Evolutionary conservation across 164 flowering plant genomes (phyloP), one percentile per base, ranked within the genome.

Genomic region (Liriodendron chinense): DNA sequence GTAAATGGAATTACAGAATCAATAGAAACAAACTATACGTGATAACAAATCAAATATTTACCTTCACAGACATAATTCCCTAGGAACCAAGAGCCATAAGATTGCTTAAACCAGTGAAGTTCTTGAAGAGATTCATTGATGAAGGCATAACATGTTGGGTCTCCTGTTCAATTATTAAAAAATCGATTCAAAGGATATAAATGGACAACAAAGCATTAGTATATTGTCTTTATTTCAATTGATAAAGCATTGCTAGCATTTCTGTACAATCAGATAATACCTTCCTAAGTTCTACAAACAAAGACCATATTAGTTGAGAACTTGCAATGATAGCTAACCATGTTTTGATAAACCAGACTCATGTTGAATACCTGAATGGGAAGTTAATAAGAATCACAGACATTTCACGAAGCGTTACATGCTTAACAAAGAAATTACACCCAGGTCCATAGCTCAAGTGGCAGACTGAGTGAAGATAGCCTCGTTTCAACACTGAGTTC

Each of bases 61-160:
- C 98, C 98, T 92, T 95, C 89, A 80, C 84, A 85, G 70, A 90
- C 90, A 84, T 90, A 93, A 78, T 93, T 89, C 18, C 94, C 99
- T n/a, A 93, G 34, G 78, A 95, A 91, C 98, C 99, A 93, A 9
- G 99, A 93, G 23, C 88, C 88, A 80, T 88, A 89, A 10, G 91
- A 76, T 82, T 87, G 85, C 85, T 95, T 95, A 63, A 93, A 92
- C 98, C 98, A 93, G 69, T 95, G 86, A 82, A 95, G 77, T 80
- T 95, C 99, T 69, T 91, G 93, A 74, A 95, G 89, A 72, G 72
- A 65, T 69, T 82, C 94, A 77, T 86, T 75, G 22, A 50, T 68
- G 9, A 85, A 77, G 72, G 89, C 85, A 81, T 90, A 95, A 84
- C 85, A 82, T 3, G 90, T 77, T 21, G 70, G 50, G 16, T 82